Conservation (phyloP, 371 early-diverging fungal species). For the Lichtheimia hyalospora region DNA sequence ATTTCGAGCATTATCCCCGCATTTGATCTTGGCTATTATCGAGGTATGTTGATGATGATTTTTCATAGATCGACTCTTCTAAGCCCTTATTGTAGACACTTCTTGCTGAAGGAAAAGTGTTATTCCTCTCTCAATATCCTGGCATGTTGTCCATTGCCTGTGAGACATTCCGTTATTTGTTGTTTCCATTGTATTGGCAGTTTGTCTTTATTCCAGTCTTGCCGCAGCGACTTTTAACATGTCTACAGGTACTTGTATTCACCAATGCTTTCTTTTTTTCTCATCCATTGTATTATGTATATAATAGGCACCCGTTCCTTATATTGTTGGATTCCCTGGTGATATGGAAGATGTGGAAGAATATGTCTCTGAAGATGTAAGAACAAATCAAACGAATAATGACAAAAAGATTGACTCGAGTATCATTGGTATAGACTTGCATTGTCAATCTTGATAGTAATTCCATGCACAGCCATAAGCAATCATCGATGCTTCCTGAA, state of each 20-base stretch:
- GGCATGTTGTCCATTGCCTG: slow-evolving; percentile 76
- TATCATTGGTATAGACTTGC: slow-evolving; percentile 33
- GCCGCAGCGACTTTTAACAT: slow-evolving; percentile 69
- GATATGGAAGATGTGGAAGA: slow-evolving; percentile 57
- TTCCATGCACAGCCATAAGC: slow-evolving; percentile 44
- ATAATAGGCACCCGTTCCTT: slow-evolving; percentile 79
- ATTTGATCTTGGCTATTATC: slow-evolving; percentile 68
- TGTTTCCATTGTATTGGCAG: slow-evolving; percentile 84
- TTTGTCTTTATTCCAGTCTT: slow-evolving; percentile 81
- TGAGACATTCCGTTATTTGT: slow-evolving; percentile 67
- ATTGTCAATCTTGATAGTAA: slow-evolving; percentile 63
- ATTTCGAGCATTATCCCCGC: slow-evolving; percentile 72
- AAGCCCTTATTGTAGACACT: slow-evolving; percentile 41
- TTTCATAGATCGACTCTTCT: background rate
- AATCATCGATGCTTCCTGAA: slow-evolving; percentile 45
- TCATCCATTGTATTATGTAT: background rate
- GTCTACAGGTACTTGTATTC: slow-evolving; percentile 54
- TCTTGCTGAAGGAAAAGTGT: slow-evolving; percentile 72
- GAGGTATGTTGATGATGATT: slow-evolving; percentile 36
- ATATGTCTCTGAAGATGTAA: slow-evolving; percentile 65
- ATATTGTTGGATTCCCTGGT: slow-evolving; percentile 74
- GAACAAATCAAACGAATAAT: slow-evolving; percentile 9
- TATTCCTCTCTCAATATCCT: slow-evolving; percentile 69
- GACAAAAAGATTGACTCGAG: background rate
- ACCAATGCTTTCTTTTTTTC: background rate